A percentile compares a stretch with the other conserved stretches of the same genome.
phyloP scores from a whole-genome alignment of 1,284 basidiomycete genomes.

The Ganoderma sinense region DNA sequence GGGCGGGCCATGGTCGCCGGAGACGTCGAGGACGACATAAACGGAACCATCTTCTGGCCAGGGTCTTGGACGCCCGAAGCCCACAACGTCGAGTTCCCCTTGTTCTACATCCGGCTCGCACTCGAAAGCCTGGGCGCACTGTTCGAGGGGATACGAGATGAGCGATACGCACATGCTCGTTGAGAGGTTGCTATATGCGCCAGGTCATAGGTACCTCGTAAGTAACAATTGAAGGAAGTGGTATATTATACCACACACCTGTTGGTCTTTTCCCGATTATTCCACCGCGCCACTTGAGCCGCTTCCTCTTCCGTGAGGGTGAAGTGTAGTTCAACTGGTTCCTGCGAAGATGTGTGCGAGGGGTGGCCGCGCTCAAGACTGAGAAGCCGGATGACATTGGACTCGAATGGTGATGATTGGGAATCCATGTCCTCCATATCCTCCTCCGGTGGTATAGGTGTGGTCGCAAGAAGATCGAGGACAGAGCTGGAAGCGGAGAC shows the following conservation, averaged over 20 bases:
- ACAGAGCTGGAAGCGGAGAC: background rate
- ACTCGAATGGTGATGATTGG: conserved; percentile 14
- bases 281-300: conserved; percentile 23
- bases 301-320: conserved; percentile 22
- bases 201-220: background rate
- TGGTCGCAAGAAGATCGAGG: background rate
- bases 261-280: conserved; percentile 3
- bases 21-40: conserved; percentile 13
- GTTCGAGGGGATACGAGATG: conserved; percentile 13
- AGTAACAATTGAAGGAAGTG: background rate
- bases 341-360: conserved; percentile 16
- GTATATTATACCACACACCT: conserved; percentile 9
- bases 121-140: conserved; percentile 2
- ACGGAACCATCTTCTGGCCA: conserved; percentile 22
- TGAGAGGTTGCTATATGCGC: conserved; percentile 18
- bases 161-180: conserved; percentile 25
- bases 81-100: conserved; percentile 10
- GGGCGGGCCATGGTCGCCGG: conserved; percentile 8
- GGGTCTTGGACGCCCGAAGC: conserved; percentile 15
- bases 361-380: conserved; percentile 17
- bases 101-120: conserved; percentile 5
- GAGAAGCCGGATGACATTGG: conserved; percentile 13
- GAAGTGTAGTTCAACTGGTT: conserved; percentile 19
- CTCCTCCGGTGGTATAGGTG: background rate
- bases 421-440: background rate